phyloP scores from a whole-genome alignment of 2,329 filamentous ascomycete species.

The Scedosporium boydii region DNA sequence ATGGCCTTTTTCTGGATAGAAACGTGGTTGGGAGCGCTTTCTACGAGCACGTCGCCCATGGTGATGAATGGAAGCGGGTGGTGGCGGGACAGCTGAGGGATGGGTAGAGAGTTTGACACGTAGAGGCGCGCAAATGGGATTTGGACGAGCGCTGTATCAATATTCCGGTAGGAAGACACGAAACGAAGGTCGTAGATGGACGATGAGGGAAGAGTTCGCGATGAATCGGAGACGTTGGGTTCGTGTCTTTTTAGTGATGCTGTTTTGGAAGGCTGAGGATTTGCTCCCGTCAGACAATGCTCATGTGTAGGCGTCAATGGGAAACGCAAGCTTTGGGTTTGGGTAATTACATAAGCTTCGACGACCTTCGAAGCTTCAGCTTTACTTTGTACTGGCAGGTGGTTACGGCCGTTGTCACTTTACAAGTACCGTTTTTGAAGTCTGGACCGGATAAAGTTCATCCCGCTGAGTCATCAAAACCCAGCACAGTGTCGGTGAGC shows the following conservation, averaged over 20 bases:
- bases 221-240: background rate
- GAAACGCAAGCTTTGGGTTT: slow-evolving; percentile 12
- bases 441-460: background rate
- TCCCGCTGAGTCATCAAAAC: background rate
- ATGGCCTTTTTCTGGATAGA: slow-evolving; percentile 73
- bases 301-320: slow-evolving; percentile 12
- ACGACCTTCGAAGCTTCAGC: background rate
- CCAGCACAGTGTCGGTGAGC: background rate
- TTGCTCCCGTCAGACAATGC: background rate
- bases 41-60: slow-evolving; percentile 84
- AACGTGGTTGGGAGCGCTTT: slow-evolving; percentile 65
- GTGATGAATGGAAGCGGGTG: slow-evolving; percentile 15
- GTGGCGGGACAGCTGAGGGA: background rate
- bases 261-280: slow-evolving; percentile 4
- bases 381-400: background rate
- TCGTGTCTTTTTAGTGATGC: slow-evolving; percentile 4
- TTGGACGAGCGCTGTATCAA: too few relatives aligned
- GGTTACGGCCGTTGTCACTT: background rate
- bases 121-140: background rate
- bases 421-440: too few relatives aligned
- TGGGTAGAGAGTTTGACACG: background rate
- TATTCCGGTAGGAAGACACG: too few relatives aligned
- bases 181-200: background rate
- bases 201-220: background rate
- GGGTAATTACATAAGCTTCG: slow-evolving; percentile 5